Evolutionary conservation across 352 stramenopile species (phyloP).

Genomic region (Phytophthora tubulina): DNA sequence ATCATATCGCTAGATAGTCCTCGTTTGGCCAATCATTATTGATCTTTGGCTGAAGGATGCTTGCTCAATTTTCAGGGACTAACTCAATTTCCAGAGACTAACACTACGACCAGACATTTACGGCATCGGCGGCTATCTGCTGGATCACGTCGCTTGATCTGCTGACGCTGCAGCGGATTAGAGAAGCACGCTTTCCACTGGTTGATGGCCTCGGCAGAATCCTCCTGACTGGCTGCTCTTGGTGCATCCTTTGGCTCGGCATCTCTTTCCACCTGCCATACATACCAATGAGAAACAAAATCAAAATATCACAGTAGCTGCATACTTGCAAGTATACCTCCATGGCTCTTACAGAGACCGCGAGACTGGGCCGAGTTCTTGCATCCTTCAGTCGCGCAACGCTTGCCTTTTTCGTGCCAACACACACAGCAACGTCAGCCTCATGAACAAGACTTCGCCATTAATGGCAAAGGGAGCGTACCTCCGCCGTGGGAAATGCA

Average conservation of each 20-base stretch:
- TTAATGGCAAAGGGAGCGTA: constrained; percentile 12
- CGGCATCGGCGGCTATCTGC: neutral
- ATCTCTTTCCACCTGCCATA: constrained; percentile 72
- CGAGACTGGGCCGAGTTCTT: constrained; percentile 86
- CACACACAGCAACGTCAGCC: constrained; percentile 5
- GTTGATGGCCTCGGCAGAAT: constrained; percentile 70
- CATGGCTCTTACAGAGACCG: constrained; percentile 88
- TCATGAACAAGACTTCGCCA: neutral
- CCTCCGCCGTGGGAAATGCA: constrained; percentile 87
- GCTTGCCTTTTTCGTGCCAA: constrained; percentile 54
- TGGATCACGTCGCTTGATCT: neutral
- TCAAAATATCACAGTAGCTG: neutral
- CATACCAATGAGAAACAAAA: constrained; percentile 4
- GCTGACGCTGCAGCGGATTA: constrained; percentile 7
- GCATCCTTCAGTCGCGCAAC: constrained; percentile 67
- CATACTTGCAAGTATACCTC: constrained; percentile 49
- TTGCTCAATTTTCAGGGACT: neutral
- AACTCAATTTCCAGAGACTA: constrained; percentile 35
- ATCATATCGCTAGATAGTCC: neutral
- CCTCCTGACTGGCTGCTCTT: constrained; percentile 82
- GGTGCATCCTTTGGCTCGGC: constrained; percentile 55
- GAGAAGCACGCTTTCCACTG: neutral
- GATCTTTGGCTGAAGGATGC: neutral
- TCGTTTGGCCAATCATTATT: too few species aligned
- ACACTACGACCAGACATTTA: constrained; percentile 23